Conservation (phyloP, 2,329 filamentous ascomycete species). For the Trichoderma sp. region DNA sequence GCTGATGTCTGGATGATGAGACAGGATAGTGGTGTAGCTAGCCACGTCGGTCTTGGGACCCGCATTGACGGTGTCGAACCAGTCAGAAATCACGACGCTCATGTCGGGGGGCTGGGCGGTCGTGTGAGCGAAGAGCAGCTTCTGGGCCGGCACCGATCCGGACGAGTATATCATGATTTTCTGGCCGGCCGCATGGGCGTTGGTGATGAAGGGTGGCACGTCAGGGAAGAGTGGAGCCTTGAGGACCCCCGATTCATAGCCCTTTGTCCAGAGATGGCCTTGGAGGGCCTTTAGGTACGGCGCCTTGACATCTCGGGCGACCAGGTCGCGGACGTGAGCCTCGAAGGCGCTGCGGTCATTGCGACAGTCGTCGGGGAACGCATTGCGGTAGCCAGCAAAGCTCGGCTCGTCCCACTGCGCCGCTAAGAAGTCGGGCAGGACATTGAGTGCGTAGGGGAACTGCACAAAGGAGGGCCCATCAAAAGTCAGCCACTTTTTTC, state of each 20-base stretch:
- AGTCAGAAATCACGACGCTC: conserved; percentile 60
- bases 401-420: conserved; percentile 65
- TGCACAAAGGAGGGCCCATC: conserved; percentile 37
- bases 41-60: conserved; percentile 67
- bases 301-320: conserved; percentile 71
- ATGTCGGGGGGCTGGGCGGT: conserved; percentile 61
- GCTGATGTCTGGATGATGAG: conserved; percentile 44
- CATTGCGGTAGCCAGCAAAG: conserved; percentile 68
- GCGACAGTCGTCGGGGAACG: conserved; percentile 68
- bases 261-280: conserved; percentile 75
- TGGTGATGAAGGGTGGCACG: conserved; percentile 63
- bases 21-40: conserved; percentile 69
- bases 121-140: conserved; percentile 73
- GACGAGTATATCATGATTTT: conserved; percentile 78
- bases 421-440: conserved; percentile 64
- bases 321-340: conserved; percentile 69
- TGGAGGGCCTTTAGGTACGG: conserved; percentile 78
- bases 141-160: conserved; percentile 78
- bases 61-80: conserved; percentile 81
- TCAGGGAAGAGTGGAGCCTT: conserved; percentile 74
- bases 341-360: conserved; percentile 60
- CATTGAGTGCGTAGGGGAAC: conserved; percentile 76
- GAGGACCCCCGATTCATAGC: conserved; percentile 70
- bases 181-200: conserved; percentile 59
- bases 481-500: conserved; percentile 21